Evolutionary conservation across 768 basidiomycete species (phyloP).

Genomic region (Suillus tomentosus): DNA sequence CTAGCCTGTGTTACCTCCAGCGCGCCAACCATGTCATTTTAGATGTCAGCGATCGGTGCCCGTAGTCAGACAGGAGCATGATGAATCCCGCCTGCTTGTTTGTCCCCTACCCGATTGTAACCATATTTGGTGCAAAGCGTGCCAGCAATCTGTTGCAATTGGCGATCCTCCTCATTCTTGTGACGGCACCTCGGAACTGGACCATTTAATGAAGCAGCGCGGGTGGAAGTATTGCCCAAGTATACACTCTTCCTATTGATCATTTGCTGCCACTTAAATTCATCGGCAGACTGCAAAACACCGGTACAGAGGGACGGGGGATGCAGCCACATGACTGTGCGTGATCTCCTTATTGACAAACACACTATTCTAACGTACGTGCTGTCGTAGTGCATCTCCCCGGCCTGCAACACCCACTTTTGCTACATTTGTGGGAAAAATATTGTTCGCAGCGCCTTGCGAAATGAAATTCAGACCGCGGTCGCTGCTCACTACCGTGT

Average conservation of each 20-base stretch:
- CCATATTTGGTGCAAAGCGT: conserved; percentile 63
- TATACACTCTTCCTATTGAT: conserved; percentile 20
- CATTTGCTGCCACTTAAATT: conserved; percentile 1
- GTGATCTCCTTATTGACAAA: conserved; percentile 19
- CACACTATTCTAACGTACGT: neutral
- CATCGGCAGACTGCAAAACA: conserved; percentile 42
- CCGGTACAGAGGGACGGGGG: conserved; percentile 53
- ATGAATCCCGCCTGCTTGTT: conserved; percentile 39
- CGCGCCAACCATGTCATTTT: neutral
- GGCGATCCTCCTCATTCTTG: conserved; percentile 53
- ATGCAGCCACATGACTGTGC: conserved; percentile 62
- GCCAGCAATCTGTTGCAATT: conserved; percentile 42
- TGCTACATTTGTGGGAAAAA: conserved; percentile 52
- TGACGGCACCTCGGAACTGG: conserved; percentile 57
- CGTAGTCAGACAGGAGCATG: conserved; percentile 53
- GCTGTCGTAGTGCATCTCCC: conserved; percentile 47
- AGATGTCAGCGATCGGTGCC: conserved; percentile 53
- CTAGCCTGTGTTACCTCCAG: neutral
- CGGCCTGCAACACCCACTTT: conserved; percentile 63
- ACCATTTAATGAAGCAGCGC: conserved; percentile 48
- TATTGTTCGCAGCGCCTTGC: conserved; percentile 44
- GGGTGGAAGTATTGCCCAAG: conserved; percentile 72
- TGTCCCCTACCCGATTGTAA: conserved; percentile 53
- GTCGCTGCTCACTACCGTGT: conserved; percentile 35
- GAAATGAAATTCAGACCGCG: conserved; percentile 31